A percentile compares a stretch with the other conserved stretches of the same genome.
Conservation (phyloP, 352 stramenopile species). For the Pythium biforme region DNA sequence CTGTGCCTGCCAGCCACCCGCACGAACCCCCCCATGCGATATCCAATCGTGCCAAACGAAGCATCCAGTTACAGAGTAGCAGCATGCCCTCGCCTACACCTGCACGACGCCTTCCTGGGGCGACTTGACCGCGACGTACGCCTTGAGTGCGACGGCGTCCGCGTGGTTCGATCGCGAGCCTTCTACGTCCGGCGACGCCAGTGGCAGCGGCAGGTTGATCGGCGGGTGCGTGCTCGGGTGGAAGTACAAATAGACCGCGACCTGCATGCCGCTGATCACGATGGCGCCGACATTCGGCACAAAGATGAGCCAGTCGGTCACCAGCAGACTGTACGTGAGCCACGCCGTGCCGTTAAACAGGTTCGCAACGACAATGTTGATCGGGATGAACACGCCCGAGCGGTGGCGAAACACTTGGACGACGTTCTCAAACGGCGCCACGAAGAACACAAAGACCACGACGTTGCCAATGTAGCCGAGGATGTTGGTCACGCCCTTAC, state of each 20-base stretch:
- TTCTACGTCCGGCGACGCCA: conserved; percentile 1
- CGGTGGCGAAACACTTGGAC: conserved; percentile 12
- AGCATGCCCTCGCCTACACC: no score
- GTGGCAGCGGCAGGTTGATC: not conserved
- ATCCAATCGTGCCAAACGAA: no score
- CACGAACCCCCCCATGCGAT: no score
- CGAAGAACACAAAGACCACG: conserved; percentile 50
- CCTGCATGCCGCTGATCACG: conserved; percentile 34
- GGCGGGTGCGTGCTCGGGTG: conserved; percentile 27
- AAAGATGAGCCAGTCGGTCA: conserved; percentile 54
- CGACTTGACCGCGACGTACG: not conserved
- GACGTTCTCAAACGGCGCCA: conserved; percentile 49
- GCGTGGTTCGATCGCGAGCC: not conserved
- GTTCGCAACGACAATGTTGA: conserved; percentile 43
- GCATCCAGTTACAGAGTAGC: no score
- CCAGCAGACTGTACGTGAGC: conserved; percentile 43
- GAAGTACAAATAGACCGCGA: conserved; percentile 45
- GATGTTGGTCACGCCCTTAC: conserved; percentile 27
- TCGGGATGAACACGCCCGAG: conserved; percentile 43
- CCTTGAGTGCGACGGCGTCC: not conserved
- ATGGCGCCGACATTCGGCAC: conserved; percentile 42
- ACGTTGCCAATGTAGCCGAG: conserved; percentile 42
- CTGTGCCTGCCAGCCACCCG: no score
- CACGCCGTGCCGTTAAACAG: conserved; percentile 46
- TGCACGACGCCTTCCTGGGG: no score